These are phyloP conservation scores for Emmonsia crescens DNA, from an alignment of 2,329 filamentous ascomycete genomes.

Conservation along the genomic window DNA sequence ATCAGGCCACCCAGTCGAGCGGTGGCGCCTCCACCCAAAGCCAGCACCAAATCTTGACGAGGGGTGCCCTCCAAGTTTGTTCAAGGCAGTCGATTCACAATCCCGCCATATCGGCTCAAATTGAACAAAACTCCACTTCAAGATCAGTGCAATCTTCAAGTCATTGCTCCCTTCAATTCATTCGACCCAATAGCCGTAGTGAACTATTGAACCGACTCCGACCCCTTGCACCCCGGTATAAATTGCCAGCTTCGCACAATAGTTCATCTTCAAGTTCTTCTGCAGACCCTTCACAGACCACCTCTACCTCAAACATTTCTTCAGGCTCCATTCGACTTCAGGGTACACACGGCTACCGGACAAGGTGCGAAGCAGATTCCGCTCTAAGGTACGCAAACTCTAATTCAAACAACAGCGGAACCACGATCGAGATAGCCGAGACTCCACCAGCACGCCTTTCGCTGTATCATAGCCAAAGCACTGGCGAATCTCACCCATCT, in stretches of 20 bases:
- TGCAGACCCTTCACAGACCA: neutral
- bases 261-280: neutral
- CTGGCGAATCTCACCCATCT: neutral
- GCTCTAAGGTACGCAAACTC: neutral
- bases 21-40: neutral
- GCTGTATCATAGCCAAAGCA: constrained; percentile 2
- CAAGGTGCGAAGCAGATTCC: neutral
- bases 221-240: neutral
- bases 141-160: neutral
- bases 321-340: neutral
- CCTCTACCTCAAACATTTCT: neutral
- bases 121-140: neutral
- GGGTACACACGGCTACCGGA: neutral
- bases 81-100: neutral
- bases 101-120: neutral
- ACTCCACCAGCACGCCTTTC: constrained; percentile 6
- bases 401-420: neutral
- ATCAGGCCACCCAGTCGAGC: constrained; percentile 5
- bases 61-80: neutral
- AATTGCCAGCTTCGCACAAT: neutral
- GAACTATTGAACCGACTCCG: neutral
- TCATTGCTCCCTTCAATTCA: neutral
- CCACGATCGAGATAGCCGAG: constrained; percentile 6
- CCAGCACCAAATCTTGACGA: neutral
- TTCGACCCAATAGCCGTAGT: neutral